phyloP scores from a whole-genome alignment of 148 eudicot genomes.

The Drosera capensis region DNA sequence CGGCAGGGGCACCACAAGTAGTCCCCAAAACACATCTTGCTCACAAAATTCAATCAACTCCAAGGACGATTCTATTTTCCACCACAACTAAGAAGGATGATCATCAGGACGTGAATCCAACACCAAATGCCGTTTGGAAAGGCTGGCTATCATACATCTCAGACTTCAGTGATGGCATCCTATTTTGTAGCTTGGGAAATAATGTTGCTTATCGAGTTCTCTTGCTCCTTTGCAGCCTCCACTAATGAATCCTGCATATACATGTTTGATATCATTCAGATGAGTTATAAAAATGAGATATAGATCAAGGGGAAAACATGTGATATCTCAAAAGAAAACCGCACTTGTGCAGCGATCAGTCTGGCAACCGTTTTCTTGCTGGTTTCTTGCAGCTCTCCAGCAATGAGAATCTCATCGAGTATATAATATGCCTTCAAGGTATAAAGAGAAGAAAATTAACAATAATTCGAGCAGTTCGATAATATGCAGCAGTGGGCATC shows the following conservation, averaged over 20 bases:
- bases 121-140: too few species aligned
- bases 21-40: too few species aligned
- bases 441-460: slow-evolving; percentile 1
- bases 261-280: background rate
- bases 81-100: too few species aligned
- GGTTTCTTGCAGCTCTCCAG: slow-evolving; percentile 94
- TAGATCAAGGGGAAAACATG: background rate
- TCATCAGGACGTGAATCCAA: too few species aligned
- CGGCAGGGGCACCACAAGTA: too few species aligned
- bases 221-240: too few species aligned
- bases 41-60: too few species aligned
- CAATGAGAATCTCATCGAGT: slow-evolving; percentile 80
- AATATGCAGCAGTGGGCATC: background rate
- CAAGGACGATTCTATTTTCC: too few species aligned
- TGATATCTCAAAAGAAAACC: background rate
- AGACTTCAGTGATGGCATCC: too few species aligned
- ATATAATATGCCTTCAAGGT: slow-evolving; percentile 67
- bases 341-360: slow-evolving; percentile 80
- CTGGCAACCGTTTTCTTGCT: slow-evolving; percentile 92
- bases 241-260: slow-evolving; percentile 82
- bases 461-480: background rate
- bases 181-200: too few species aligned
- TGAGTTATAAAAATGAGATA: background rate
- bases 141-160: too few species aligned
- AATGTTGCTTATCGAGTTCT: too few species aligned